Conservation (phyloP, 148 eudicot genomes). For the Polygonum maritimum region DNA sequence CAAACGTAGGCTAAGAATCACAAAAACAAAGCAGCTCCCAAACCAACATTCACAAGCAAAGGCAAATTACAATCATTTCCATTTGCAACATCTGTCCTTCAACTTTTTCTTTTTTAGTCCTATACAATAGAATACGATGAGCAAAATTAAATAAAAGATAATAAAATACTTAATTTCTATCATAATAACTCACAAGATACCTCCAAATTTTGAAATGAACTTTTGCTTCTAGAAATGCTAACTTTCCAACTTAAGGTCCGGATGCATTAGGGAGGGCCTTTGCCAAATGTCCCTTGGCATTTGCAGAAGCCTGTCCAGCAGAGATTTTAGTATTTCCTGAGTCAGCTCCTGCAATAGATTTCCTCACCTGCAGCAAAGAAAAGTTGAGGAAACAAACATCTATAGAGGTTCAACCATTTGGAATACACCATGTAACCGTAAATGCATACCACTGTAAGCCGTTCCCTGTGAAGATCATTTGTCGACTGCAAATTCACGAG, state of each 20-base stretch:
- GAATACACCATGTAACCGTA: not conserved
- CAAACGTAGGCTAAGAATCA: no score
- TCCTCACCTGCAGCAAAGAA: constrained; percentile 43
- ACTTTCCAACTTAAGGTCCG: constrained; percentile 26
- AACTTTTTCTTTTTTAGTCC: not conserved
- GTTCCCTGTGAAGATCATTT: constrained; percentile 67
- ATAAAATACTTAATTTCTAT: not conserved
- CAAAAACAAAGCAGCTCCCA: not conserved
- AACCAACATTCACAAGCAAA: not conserved
- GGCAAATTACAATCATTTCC: not conserved
- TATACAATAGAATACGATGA: not conserved
- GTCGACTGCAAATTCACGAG: constrained; percentile 31
- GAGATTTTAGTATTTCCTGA: constrained; percentile 30
- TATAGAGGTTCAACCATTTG: not conserved
- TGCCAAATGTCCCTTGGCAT: constrained; percentile 39
- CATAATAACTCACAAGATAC: not conserved
- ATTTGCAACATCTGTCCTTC: not conserved
- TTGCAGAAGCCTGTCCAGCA: constrained; percentile 42
- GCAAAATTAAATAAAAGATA: not conserved
- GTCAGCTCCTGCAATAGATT: constrained; percentile 41
- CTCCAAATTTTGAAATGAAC: not conserved
- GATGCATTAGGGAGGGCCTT: constrained; percentile 41
- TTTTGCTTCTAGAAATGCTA: not conserved
- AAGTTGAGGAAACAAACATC: not conserved
- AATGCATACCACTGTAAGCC: constrained; percentile 57